Base-by-base conservation (phyloP, 1,284 basidiomycete species). In the Fomitopsis betulina region DNA sequence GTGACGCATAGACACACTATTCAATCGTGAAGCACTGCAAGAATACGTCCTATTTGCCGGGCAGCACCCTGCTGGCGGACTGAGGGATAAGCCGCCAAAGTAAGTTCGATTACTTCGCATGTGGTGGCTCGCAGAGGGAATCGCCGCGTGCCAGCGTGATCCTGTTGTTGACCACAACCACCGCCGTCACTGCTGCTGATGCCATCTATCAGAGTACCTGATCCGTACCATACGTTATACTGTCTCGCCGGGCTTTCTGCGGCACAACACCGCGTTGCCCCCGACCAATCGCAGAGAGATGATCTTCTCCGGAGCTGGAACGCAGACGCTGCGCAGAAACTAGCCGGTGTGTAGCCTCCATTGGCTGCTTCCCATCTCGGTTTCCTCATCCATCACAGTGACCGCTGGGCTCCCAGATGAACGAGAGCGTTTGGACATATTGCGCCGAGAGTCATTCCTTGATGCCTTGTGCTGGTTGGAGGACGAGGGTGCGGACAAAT, bases 1-100 rank as follows among this genome's bases (percentile, higher is more conserved):
- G 13, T 2, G 13, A 15, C 25, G 42, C n/a, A 2, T 58, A 88
- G 86, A 87, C 59, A 74, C 80, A 23, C 54, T 79, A 32, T 79
- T 78, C 67, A 79, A 88, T 67, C 77, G 84, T 23, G 75, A 79
- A 27, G 93, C 93, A 0, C 73, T 98, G 23, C 94, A 98, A 68
- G 85, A 93, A 66, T 99, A 94, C 69, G 83, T 98, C 52, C 77
- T 98, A 2, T 83, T 87, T 57, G 93, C 92, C 6, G 94, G 89
- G 0, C 97, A 99, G 69, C 83, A 88, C 61, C 84, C 87, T 0
- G 79, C 84, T 0, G 96, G 95, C 13, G 96, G 96, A 9, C 74
- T 99, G 55, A 79, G 94, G 12, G 96, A 99, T 71, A 99, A 99
- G 71, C 97, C 96, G 10, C 92, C 92, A 49, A 98, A 97, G 89